Evolutionary conservation across 1,284 basidiomycete genomes (phyloP).

Genomic region (Rhodotorula sp.): DNA sequence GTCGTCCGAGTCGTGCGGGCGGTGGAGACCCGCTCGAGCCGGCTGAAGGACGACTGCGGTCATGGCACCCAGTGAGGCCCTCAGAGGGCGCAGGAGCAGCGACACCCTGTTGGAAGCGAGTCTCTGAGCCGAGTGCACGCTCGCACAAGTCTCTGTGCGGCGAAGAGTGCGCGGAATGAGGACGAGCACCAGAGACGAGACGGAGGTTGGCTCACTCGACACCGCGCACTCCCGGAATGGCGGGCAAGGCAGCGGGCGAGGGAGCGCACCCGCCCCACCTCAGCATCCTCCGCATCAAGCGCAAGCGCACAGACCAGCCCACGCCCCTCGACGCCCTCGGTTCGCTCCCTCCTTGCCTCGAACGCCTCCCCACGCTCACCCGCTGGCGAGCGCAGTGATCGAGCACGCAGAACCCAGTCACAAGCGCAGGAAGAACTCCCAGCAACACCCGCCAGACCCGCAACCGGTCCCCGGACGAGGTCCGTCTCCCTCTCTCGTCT

Average conservation of each 20-base stretch:
- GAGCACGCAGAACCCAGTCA: slow-evolving; percentile 17
- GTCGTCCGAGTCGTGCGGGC: neutral
- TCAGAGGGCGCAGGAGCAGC: too few species aligned
- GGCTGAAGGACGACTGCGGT: neutral
- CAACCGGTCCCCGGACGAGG: neutral
- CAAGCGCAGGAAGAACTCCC: slow-evolving; percentile 18
- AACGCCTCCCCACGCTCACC: neutral
- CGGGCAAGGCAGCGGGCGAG: neutral
- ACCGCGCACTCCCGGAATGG: neutral
- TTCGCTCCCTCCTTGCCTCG: neutral
- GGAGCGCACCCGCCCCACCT: neutral
- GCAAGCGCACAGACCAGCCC: slow-evolving; percentile 27
- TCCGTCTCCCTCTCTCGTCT: neutral
- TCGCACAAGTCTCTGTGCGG: neutral
- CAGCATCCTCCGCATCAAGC: slow-evolving; percentile 40
- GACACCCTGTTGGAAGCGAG: too few species aligned
- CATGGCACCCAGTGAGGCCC: neutral
- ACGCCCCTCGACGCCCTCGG: slow-evolving; percentile 38
- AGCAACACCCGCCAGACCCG: neutral
- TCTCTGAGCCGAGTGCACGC: neutral
- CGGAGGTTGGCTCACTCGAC: neutral
- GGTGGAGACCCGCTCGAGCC: neutral
- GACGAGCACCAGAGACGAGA: neutral
- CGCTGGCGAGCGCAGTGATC: slow-evolving; percentile 14
- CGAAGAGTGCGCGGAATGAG: too few species aligned